These are phyloP conservation scores for Magnaporthiopsis rhizophila DNA, from an alignment of 2,329 filamentous ascomycete genomes.

Conservation along the genomic window DNA sequence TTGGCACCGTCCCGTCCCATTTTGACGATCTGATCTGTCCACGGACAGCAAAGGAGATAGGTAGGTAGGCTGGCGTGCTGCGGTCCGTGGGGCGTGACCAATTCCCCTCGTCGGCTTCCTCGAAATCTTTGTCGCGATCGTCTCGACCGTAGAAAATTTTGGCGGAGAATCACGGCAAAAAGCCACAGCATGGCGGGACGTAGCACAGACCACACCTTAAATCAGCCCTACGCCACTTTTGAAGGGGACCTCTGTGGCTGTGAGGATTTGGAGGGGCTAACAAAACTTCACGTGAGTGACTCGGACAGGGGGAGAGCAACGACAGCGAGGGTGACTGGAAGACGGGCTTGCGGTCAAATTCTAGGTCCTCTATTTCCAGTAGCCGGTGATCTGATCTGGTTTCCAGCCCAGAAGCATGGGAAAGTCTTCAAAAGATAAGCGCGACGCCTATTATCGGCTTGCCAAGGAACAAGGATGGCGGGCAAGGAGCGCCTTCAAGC, in stretches of 20 bases:
- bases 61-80: not conserved
- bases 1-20: constrained; percentile 11
- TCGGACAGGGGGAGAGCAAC: not conserved
- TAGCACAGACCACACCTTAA: constrained; percentile 23
- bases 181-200: not conserved
- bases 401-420: constrained; percentile 48
- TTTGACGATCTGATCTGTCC: not conserved
- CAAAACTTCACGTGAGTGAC: not conserved
- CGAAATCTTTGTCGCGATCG: not conserved
- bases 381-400: not conserved
- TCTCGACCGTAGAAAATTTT: constrained; percentile 10
- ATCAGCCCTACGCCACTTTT: constrained; percentile 17
- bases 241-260: not conserved
- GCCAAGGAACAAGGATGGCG: constrained; percentile 99
- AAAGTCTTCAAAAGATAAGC: constrained; percentile 97
- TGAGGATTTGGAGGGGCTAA: not conserved
- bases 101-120: not conserved
- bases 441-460: constrained; percentile 93
- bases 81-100: not conserved
- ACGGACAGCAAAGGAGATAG: not conserved
- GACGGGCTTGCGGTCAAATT: not conserved
- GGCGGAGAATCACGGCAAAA: constrained; percentile 7
- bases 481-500: constrained; percentile 90
- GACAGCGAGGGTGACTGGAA: not conserved
- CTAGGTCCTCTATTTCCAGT: not conserved